phyloP scores from a whole-genome alignment of 176 grass and related monocot genomes.

The Oryza rufipogon region DNA sequence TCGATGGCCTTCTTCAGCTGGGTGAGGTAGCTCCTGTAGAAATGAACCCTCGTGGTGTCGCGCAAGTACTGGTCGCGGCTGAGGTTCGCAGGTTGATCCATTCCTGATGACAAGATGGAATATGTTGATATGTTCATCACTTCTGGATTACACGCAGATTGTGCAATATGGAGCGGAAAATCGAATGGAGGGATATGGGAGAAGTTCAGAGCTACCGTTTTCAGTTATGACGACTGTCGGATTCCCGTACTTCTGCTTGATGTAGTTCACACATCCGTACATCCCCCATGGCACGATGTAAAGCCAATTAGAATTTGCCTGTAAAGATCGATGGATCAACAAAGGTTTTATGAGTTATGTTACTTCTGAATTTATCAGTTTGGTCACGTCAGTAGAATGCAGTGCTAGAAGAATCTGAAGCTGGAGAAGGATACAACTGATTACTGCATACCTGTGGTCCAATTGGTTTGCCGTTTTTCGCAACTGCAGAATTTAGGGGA shows the following conservation, averaged over 20 bases:
- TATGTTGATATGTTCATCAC: not conserved
- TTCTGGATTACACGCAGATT: not conserved
- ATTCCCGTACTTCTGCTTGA: constrained; percentile 76
- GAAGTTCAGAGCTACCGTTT: constrained; percentile 60
- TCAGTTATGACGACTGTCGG: constrained; percentile 68
- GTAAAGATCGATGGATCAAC: not conserved
- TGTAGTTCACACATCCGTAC: constrained; percentile 83
- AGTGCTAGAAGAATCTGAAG: not conserved
- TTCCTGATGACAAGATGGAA: constrained; percentile 39
- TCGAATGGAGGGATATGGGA: not conserved
- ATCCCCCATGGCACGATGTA: constrained; percentile 84
- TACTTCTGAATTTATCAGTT: not conserved
- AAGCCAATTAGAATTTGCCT: constrained; percentile 86
- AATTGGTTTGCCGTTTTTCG: constrained; percentile 65
- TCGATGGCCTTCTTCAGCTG: constrained; percentile 61
- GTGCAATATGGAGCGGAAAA: not conserved
- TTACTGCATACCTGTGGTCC: constrained; percentile 61
- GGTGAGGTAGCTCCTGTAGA: constrained; percentile 56
- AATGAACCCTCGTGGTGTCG: constrained; percentile 47
- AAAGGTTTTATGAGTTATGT: constrained; percentile 12
- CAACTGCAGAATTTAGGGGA: constrained; percentile 47
- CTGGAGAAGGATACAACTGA: not conserved
- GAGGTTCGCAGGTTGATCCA: constrained; percentile 66
- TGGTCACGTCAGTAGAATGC: not conserved
- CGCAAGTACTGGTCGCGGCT: constrained; percentile 51